Evolutionary conservation across 2,329 filamentous ascomycete genomes (phyloP), one percentile per base, ranked within the genome.

Genomic region (Beauveria asiatica): DNA sequence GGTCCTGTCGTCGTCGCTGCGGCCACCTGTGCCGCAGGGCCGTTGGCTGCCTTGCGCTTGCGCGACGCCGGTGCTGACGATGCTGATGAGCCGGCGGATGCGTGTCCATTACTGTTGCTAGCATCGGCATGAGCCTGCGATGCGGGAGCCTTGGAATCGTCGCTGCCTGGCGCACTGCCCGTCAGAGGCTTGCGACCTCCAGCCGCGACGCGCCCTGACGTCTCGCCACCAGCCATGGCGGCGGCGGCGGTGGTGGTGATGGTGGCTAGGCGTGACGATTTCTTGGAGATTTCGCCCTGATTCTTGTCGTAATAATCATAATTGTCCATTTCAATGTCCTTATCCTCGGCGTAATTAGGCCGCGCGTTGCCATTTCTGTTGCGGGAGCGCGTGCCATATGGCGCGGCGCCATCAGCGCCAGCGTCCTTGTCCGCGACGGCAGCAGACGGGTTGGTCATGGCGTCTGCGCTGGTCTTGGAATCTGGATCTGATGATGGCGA

Each of bases 311-410:
- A 76, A 71, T 81, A 83, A 69, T 97, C 93, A 72, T 92, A 90
- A 71, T 81, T 75, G 62, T 97, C 94, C 74, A 90, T 85, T 69
- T 97, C 93, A 66, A 92, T 80, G 73, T 97, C 93, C 75, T 84
- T 89, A 74, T 93, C 90, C 76, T 99, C 94, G 55, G 94, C 93
- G 74, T 99, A 99, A 75, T 99, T 99, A 65, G 88, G 86, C 66
- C 94, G 89, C 67, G 88, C 82, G 66, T 83, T 85, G 68, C 89
- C 88, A 61, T 84, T 87, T 69, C 92, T 88, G 75, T 96, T 96
- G 72, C 94, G 89, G 67, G 92, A 97, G 68, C 92, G 88, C 72
- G 94, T 99, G 69, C 93, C 93, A 75, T 99, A 97, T 52, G 85
- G 86, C 66, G 85, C 86, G 55, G 87, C 78, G 61, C 70, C 77